Conservation (phyloP, 768 basidiomycete species). For the Paxillus rubicundulus region DNA sequence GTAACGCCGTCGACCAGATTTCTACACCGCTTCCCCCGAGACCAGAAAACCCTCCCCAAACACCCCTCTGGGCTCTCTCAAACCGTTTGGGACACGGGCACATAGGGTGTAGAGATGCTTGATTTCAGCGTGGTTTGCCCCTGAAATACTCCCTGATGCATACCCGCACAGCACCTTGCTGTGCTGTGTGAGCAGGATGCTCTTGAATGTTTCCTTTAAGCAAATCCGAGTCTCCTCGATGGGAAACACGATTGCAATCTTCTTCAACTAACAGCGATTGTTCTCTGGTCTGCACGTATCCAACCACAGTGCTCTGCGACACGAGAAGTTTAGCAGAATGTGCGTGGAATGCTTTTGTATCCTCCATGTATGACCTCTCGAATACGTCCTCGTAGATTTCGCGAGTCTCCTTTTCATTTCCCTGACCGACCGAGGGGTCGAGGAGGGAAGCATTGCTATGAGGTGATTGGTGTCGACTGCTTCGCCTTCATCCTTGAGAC, state of each 20-base stretch:
- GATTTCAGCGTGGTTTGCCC: no score
- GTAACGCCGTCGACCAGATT: neutral
- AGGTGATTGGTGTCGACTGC: neutral
- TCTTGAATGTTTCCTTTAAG: neutral
- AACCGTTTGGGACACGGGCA: no score
- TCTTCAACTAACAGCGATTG: conserved; percentile 61
- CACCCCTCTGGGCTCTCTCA: no score
- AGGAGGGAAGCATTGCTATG: neutral
- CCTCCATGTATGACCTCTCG: conserved; percentile 75
- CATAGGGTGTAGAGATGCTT: no score
- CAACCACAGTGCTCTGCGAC: no score
- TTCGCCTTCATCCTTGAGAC: conserved; percentile 24
- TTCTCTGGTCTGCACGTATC: no score
- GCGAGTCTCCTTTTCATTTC: conserved; percentile 69
- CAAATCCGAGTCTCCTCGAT: neutral
- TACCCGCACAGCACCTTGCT: neutral
- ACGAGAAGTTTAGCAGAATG: neutral
- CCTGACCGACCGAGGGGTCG: neutral
- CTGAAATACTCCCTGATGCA: no score
- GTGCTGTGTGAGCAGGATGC: neutral
- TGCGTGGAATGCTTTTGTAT: conserved; percentile 76
- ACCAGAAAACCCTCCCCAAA: no score
- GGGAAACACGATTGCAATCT: neutral
- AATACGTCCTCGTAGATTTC: conserved; percentile 87
- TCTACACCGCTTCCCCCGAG: no score